Conservation (phyloP, 1,139 yeast genomes). For the Ashbya aceris region DNA sequence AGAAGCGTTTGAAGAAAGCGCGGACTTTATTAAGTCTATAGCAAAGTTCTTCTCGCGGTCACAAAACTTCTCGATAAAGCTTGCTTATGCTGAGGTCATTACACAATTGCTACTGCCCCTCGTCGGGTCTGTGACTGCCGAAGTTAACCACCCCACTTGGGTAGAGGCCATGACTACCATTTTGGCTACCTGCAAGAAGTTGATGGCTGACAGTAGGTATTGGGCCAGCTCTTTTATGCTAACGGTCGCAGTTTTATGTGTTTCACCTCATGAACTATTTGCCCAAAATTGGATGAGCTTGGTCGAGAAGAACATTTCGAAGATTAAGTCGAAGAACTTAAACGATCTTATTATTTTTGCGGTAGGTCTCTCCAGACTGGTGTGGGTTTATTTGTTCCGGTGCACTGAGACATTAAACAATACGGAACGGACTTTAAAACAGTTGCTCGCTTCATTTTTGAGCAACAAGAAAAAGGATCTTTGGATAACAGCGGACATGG, state of each 20-base stretch:
- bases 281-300: conserved; percentile 64
- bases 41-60: conserved; percentile 72
- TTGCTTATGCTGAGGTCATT: conserved; percentile 81
- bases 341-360: conserved; percentile 58
- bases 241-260: conserved; percentile 67
- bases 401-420: conserved; percentile 82
- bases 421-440: conserved; percentile 60
- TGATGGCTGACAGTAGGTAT: conserved; percentile 40
- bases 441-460: conserved; percentile 48
- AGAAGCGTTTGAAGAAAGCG: conserved; percentile 85
- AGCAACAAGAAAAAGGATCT: conserved; percentile 56
- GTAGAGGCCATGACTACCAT: conserved; percentile 67
- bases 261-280: conserved; percentile 72
- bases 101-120: conserved; percentile 67
- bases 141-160: conserved; percentile 95
- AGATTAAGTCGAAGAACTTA: conserved; percentile 36
- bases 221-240: conserved; percentile 71
- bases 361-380: conserved; percentile 57
- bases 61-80: conserved; percentile 51
- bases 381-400: conserved; percentile 86
- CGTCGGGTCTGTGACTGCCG: conserved; percentile 84
- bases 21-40: conserved; percentile 75
- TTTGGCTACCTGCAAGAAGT: conserved; percentile 39
- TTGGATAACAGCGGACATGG: conserved; percentile 58
- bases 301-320: conserved; percentile 42